Evolutionary conservation across 1,284 basidiomycete species (phyloP).

Genomic region (Bondarzewia mesenterica): DNA sequence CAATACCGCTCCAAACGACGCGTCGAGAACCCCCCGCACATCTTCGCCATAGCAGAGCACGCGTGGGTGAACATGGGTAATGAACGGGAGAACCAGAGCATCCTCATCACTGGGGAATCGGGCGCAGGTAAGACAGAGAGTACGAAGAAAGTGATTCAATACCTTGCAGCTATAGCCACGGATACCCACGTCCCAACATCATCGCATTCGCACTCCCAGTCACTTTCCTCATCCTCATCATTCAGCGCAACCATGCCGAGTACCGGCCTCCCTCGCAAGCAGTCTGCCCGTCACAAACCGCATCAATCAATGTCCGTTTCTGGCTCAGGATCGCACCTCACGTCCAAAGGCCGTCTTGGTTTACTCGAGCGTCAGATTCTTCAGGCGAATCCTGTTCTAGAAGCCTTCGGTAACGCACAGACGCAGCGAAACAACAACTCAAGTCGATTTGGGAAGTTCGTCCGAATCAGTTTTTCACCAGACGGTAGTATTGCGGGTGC

Average conservation of each 20-base stretch:
- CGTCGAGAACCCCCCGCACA: constrained; percentile 95
- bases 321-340: constrained; percentile 37
- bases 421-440: constrained; percentile 99
- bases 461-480: constrained; percentile 91
- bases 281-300: constrained; percentile 39
- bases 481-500: constrained; percentile 96
- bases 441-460: constrained; percentile 97
- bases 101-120: constrained; percentile 98
- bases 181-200: constrained; percentile 54
- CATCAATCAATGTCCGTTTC: constrained; percentile 32
- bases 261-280: constrained; percentile 50
- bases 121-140: constrained; percentile 99
- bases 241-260: constrained; percentile 43
- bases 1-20: constrained; percentile 90
- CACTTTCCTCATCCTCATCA: constrained; percentile 34
- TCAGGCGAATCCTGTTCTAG: constrained; percentile 96
- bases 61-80: constrained; percentile 99
- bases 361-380: constrained; percentile 94
- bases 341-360: constrained; percentile 67
- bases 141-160: constrained; percentile 99
- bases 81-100: constrained; percentile 95
- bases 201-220: constrained; percentile 53
- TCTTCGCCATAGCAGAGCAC: constrained; percentile 95
- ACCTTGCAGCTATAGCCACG: constrained; percentile 94
- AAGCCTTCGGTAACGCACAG: constrained; percentile 98